phyloP scores from a whole-genome alignment of 1,284 basidiomycete species.

The Coriolopsis trogii region DNA sequence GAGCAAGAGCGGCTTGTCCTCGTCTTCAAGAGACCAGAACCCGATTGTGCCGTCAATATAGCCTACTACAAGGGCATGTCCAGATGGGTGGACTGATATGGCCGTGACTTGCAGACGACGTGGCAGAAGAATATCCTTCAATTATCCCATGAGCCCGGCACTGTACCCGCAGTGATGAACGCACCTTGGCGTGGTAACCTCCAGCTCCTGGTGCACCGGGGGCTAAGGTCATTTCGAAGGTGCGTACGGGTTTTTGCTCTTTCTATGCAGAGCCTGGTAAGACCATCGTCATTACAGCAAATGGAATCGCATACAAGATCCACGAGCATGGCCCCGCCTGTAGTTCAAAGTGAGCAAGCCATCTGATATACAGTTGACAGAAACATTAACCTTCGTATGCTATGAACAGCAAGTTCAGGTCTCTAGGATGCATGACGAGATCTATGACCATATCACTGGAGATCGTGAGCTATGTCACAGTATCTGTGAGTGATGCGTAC shows the following conservation, averaged over 20 bases:
- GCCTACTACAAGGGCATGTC: slow-evolving; percentile 72
- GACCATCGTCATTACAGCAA: background rate
- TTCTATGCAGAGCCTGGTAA: slow-evolving; percentile 39
- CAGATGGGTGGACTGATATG: slow-evolving; percentile 68
- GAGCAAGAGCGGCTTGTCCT: slow-evolving; percentile 80
- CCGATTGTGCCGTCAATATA: slow-evolving; percentile 88
- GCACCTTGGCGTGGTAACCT: slow-evolving; percentile 59
- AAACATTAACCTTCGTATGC: slow-evolving; percentile 77
- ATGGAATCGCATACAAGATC: background rate
- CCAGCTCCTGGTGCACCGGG: slow-evolving; percentile 82
- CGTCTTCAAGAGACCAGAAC: slow-evolving; percentile 86
- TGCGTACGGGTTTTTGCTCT: slow-evolving; percentile 60
- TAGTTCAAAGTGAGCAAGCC: background rate
- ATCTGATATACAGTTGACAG: background rate
- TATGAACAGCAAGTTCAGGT: slow-evolving; percentile 81
- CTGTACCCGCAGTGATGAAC: background rate
- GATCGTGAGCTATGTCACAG: background rate
- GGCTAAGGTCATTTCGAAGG: slow-evolving; percentile 68
- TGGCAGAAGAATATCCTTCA: slow-evolving; percentile 69
- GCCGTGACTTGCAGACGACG: slow-evolving; percentile 75
- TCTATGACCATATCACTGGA: slow-evolving; percentile 57
- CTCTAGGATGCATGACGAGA: slow-evolving; percentile 74
- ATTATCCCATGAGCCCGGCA: background rate
- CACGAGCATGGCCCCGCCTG: background rate
- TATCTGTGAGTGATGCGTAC: slow-evolving; percentile 13